Base-by-base conservation (phyloP, 192 early-diverging fungal genomes). In the Linnemannia hyalina region DNA sequence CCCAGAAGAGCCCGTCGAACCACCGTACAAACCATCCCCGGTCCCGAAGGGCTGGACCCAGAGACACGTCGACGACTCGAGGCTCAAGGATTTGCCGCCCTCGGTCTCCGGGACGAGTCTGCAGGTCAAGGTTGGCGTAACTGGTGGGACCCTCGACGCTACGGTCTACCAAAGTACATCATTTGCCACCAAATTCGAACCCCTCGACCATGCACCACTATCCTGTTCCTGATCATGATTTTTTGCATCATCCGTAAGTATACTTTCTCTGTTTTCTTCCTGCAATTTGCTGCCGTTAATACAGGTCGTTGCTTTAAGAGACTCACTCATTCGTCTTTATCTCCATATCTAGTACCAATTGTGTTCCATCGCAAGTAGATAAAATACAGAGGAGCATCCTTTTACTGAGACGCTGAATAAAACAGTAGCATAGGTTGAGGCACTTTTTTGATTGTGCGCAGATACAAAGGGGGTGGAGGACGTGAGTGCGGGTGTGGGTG, bases 131-230 rank as follows among this genome's bases (percentile, higher is more conserved):
- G 26, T 5, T 44, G 68, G 65, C 46, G 83, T 18, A 73, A 63
- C 7, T 77, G 78, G 74, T 80, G 73, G 69, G 83, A 85, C 63
- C 83, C 75, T 15, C 68, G 83, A 55, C 78, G 83, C 22, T 85
- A 80, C 38, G 83, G 83, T n/a, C 47, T 80, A 4, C 74, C 54
- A n/a, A 80, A 80, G 44, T 85, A 77, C 32, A 54, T 85, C 18
- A 4, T 80, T 26, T 85, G 68, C 60, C 15, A 77, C 46, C 44
- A 36, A 20, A 29, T 85, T 8, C 74, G 83, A 44, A 76, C 32
- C 1, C 83, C 83, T 6, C 52, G 83, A 23, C 75, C 75, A 4
- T 85, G 83, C 47, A 80, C 83, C 7, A 20, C 68, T 0, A 47
- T 80, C 35, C 18, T 85, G 44, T 11, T 85, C 6, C 44, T 32